Evolutionary conservation across 306 rosid genomes (phyloP), one percentile per base, ranked within the genome.

Genomic region (Inga laurina): DNA sequence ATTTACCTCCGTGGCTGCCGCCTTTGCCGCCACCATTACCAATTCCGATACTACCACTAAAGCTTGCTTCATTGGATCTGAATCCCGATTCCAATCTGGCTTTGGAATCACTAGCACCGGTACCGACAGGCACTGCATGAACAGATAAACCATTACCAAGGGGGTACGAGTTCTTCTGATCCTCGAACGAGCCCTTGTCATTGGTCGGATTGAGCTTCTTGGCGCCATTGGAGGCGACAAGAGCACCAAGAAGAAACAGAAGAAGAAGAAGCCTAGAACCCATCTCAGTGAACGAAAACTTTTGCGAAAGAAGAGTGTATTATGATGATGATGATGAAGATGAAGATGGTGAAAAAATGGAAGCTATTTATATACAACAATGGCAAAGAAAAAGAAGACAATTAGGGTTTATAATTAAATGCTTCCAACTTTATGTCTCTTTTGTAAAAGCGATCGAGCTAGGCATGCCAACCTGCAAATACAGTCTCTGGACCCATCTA

Each of bases 211-310:
- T 85, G 69, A 92, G 90, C 88, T 89, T 89, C 87, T 93, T 86
- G 56, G 90, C 94, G 76, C 78, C 85, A 84, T 8, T 84, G 82
- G 85, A 65, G 88, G 90, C 89, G 76, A 90, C 75, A 68, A 92
- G 82, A 66, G 87, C 90, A 79, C 91, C 88, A 46, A 91, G 49
- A 74, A 91, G 76, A 79, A 82, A 51, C 19, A 51, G 75, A 81
- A 87, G 64, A 79, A 87, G 75, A 84, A 84, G 70, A 12, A 48
- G 16, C 52, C 6, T 57, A 30, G 85, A 83, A 82, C 80, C 64
- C 91, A 87, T 88, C 88, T 84, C 74, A 1, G 4, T 3, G 41
- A 16, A 48, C 13, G 16, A 45, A 5, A 5, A 8, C 8, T 5
- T 41, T 27, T 27, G 30, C 0, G 30, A 27, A 27, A 27, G 30